Evolutionary conservation across 2,329 filamentous ascomycete genomes (phyloP), one percentile per base, ranked within the genome.

Genomic region (Ustulina deusta): DNA sequence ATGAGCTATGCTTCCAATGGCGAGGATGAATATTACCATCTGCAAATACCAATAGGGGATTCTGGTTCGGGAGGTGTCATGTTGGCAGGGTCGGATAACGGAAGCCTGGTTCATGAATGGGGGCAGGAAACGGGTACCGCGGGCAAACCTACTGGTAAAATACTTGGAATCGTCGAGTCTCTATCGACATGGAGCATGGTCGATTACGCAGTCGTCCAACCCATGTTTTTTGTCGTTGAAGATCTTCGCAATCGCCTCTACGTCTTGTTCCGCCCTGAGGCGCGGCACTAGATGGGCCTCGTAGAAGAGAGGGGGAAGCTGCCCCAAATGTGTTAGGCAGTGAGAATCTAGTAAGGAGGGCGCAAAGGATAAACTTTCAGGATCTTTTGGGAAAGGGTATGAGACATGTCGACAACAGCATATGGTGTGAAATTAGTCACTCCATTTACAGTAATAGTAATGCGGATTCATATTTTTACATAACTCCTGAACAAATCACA

Each of bases 91-190:
- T 56, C 54, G 25, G 54, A 56, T 29, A 56, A 20, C 11, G 54
- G 54, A 9, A 56, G 54, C 17, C 22, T 56, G 7, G 54, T 56
- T n/a, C 15, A 27, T 56, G 22, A 42, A 42, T 25, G 32, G 52
- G 52, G 52, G 6, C 20, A 22, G 9, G 51, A 13, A 11, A 36
- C 10, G 10, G 54, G 22, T 11, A 13, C 15, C 13, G 25, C 15
- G 15, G 36, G 22, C 3, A 55, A 55, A 6, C 20, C 52, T 27
- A 11, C 10, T 22, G 27, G 55, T 1, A 58, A 46, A 20, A 58
- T 58, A 11, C 38, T 58, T n/a, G 55, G 55, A 1, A 58, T 58
- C 27, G 25, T 58, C 55, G 40, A 44, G 55, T 58, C 27, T 15
- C 15, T 58, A 3, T 32, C 25, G 3, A 56, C 54, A 9, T 56